These are phyloP conservation scores for Collybiopsis luxurians DNA, from an alignment of 768 basidiomycete species.

Conservation along the genomic window DNA sequence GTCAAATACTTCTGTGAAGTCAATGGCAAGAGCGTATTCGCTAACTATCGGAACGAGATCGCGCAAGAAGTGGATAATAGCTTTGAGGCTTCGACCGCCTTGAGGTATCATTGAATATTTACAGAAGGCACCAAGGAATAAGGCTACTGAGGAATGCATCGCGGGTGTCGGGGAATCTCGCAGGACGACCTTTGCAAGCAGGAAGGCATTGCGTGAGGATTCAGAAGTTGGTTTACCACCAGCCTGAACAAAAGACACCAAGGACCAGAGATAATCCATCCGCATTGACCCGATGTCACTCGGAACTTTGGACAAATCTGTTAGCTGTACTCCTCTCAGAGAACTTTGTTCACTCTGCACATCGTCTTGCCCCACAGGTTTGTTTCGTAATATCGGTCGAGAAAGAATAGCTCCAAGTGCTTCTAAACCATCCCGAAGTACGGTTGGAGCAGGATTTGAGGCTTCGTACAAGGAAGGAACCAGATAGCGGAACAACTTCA, in stretches of 20 bases:
- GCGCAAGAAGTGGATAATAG: conserved; percentile 48
- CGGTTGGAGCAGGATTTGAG: conserved; percentile 47
- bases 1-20: conserved; percentile 59
- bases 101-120: conserved; percentile 47
- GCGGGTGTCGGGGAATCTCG: conserved; percentile 45
- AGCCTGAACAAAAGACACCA: conserved; percentile 44
- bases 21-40: conserved; percentile 43
- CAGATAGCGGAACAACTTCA: conserved; percentile 57
- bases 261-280: conserved; percentile 58
- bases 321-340: conserved; percentile 29
- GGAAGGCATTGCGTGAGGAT: conserved; percentile 45
- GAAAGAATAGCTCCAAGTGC: conserved; percentile 58
- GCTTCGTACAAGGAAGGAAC: conserved; percentile 56
- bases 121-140: conserved; percentile 54
- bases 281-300: conserved; percentile 60
- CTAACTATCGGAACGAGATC: conserved; percentile 57
- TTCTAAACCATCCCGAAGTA: conserved; percentile 66
- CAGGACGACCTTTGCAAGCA: conserved; percentile 54
- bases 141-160: conserved; percentile 36
- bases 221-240: conserved; percentile 47
- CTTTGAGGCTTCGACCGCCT: conserved; percentile 40
- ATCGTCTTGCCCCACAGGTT: conserved; percentile 37
- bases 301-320: conserved; percentile 44
- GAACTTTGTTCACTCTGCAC: not conserved
- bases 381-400: conserved; percentile 42